Evolutionary conservation across 257 asterid genomes (phyloP), one percentile per base, ranked within the genome.

Genomic region (Eustoma russellianum): DNA sequence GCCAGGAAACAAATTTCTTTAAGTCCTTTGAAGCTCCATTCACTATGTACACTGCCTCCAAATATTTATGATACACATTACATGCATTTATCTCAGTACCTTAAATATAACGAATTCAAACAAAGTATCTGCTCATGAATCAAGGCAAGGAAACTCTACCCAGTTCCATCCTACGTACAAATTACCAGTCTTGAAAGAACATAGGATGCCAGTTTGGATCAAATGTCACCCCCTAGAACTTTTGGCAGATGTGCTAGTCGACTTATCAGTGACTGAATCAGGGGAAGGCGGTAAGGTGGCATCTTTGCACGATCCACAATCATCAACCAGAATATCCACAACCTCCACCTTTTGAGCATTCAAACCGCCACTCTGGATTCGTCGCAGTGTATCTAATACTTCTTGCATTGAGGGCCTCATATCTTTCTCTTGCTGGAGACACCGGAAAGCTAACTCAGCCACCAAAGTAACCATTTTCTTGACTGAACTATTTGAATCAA

Each of bases 391-490:
- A 56, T 76, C 79, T 66, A 79, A 44, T 28, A 78, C 88, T 68
- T 90, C 93, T 53, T 67, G 79, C 94, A 90, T 90, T 8, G 96
- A 72, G 9, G 97, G 97, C 53, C 97, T 81, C 93, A 76, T 69
- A 41, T 78, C 91, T 12, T 74, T 79, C 65, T 79, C 88, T 50
- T 78, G 93, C 71, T 83, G 97, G 79, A 90, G 60, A 59, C 97
- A 90, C 9, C 93, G 75, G 15, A 86, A 90, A 35, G 96, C 97
- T 24, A 90, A 55, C 53, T 86, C 94, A 0, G 94, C 88, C 5
- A 90, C 93, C 45, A 51, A 51, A 0, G 93, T 74, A 18, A 62
- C 64, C 90, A 77, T 83, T 72, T 84, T 74, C 59, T 93, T 73
- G 49, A 72, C 77, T 0, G 59, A 62, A 17, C 71, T 57, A 57